These are phyloP conservation scores for Amphichorda felina DNA, from an alignment of 2,329 filamentous ascomycete genomes.

Conservation along the genomic window DNA sequence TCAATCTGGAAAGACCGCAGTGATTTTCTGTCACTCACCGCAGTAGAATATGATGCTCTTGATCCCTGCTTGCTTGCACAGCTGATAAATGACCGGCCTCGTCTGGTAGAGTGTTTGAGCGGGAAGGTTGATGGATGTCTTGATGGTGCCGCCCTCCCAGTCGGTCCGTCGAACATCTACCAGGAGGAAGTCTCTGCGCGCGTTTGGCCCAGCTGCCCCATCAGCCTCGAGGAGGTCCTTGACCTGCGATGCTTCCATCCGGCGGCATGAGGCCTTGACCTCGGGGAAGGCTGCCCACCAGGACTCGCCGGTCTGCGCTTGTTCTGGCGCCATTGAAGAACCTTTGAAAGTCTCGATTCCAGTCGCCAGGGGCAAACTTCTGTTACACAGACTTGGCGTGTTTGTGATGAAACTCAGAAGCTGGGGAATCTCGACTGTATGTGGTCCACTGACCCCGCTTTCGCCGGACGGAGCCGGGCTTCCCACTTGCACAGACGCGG, in stretches of 20 bases:
- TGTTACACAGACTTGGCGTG: too few species aligned
- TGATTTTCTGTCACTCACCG: slow-evolving; percentile 19
- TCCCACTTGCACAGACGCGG: background rate
- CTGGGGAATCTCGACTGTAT: too few species aligned
- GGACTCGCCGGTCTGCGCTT: slow-evolving; percentile 6
- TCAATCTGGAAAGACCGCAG: too few species aligned
- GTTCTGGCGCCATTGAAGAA: slow-evolving; percentile 1
- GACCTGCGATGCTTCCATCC: slow-evolving; percentile 26
- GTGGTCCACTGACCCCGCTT: background rate
- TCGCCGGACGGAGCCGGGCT: too few species aligned
- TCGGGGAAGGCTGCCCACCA: slow-evolving; percentile 32
- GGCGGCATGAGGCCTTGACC: slow-evolving; percentile 23
- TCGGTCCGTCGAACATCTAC: slow-evolving; percentile 30
- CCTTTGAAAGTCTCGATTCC: too few species aligned
- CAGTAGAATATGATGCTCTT: slow-evolving; percentile 34
- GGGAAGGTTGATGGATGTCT: slow-evolving; percentile 37
- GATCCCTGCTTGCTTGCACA: slow-evolving; percentile 28
- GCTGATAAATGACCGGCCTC: slow-evolving; percentile 26
- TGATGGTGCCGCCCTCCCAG: slow-evolving; percentile 43
- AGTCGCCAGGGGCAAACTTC: too few species aligned
- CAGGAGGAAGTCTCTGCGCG: slow-evolving; percentile 22
- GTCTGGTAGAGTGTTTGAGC: slow-evolving; percentile 31
- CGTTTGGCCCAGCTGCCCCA: slow-evolving; percentile 9
- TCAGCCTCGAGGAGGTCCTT: slow-evolving; percentile 25
- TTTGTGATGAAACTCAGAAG: too few species aligned